Base-by-base conservation (phyloP, 2,329 filamentous ascomycete species). In the Simplicillium aogashimaense region DNA sequence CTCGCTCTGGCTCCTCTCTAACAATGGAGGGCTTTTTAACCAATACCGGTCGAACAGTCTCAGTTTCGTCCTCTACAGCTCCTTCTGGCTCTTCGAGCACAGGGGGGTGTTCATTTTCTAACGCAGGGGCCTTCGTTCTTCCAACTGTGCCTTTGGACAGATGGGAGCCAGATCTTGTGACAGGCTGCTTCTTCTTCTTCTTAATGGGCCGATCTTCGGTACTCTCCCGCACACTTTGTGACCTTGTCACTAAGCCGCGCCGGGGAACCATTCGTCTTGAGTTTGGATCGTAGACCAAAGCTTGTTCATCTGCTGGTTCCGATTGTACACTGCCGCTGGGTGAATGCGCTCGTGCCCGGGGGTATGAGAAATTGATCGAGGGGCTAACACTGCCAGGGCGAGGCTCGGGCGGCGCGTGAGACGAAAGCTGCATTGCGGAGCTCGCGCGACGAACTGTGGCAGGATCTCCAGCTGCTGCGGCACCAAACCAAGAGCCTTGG, bases 241-340 rank as follows among this genome's bases (percentile, higher is more conserved):
- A 66, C 35, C 59, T 59, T 37, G 56, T 66, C 47, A 63, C 35
- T 14, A 73, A 46, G 18, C 72, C 61, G 6, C 53, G 55, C 39
- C 47, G 67, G 3, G 71, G 67, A 3, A 81, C 65, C 66, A 81
- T 78, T 43, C 78, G 72, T 47, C 78, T 68, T 13, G 78, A 79
- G 48, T 81, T 81, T n/a, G 76, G 67, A 46, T 81, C 78, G 50
- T 79, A 78, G 36, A 83, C 72, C 55, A 83, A 49, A 28, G 62
- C 55, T 47, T 69, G 52, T 33, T 67, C 61, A 41, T 29, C 47
- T 43, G 12, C 38, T 43, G 30, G 35, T 32, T 14, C 40, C 36
- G 36, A 44, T 7, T 36, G 36, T 11, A 44, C 10, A 12, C 42
- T 44, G 20, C 38, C 39, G 7, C 35, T 46, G 14, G 49, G 64